Evolutionary conservation across 148 eudicot species (phyloP).

Genomic region (Amaranthus cruentus): DNA sequence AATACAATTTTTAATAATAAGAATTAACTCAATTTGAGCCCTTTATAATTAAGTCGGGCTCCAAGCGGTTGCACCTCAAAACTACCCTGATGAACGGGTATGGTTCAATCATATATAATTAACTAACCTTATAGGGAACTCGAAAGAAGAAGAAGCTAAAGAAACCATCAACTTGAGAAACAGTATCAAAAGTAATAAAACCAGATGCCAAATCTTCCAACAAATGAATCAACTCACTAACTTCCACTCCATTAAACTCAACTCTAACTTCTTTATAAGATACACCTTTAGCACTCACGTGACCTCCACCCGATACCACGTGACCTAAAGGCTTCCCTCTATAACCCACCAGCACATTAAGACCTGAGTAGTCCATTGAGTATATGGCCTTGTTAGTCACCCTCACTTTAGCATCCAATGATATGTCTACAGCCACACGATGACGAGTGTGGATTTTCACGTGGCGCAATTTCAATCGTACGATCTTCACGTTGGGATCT

Average conservation of each 20-base stretch:
- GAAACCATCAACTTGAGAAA: slow-evolving; percentile 42
- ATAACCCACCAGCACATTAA: slow-evolving; percentile 47
- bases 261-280: slow-evolving; percentile 62
- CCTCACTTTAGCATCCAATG: slow-evolving; percentile 41
- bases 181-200: slow-evolving; percentile 46
- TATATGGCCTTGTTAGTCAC: slow-evolving; percentile 45
- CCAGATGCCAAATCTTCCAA: slow-evolving; percentile 61
- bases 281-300: slow-evolving; percentile 40
- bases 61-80: too few species aligned
- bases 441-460: slow-evolving; percentile 40
- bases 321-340: slow-evolving; percentile 63
- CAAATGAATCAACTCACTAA: slow-evolving; percentile 42
- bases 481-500: slow-evolving; percentile 43
- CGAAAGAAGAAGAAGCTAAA: slow-evolving; percentile 39
- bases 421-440: slow-evolving; percentile 39
- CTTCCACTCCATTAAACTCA: slow-evolving; percentile 38
- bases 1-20: too few species aligned
- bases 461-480: slow-evolving; percentile 34
- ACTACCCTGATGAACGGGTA: too few species aligned
- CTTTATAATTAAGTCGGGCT: too few species aligned
- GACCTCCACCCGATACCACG: slow-evolving; percentile 43
- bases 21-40: too few species aligned
- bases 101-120: too few species aligned
- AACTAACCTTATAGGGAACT: slow-evolving; percentile 49
- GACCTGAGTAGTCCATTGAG: slow-evolving; percentile 32